These are phyloP conservation scores for Ustanciosporium gigantosporum DNA, from an alignment of 1,284 basidiomycete species.

Conservation along the genomic window DNA sequence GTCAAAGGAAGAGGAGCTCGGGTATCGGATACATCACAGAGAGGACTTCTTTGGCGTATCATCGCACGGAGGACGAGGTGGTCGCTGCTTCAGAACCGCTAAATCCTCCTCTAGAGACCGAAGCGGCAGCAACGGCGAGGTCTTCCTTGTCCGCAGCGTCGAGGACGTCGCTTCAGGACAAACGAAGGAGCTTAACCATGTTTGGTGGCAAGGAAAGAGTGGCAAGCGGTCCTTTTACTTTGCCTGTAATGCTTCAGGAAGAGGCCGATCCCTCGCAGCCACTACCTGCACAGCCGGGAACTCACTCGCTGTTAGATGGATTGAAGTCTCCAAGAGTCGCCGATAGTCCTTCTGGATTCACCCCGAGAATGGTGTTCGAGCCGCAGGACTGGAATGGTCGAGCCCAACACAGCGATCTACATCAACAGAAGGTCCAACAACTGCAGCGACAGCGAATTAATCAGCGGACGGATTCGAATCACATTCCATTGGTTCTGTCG, in stretches of 20 bases:
- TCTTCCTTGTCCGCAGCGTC: background rate
- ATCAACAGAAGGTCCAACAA: no score
- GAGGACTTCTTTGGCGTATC: background rate
- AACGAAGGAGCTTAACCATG: slow-evolving; percentile 23
- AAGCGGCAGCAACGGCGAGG: background rate
- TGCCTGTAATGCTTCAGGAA: no score
- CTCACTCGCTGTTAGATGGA: slow-evolving; percentile 26
- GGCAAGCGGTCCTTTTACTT: no score
- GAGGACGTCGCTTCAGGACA: background rate
- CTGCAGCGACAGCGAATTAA: no score
- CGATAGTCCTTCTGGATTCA: slow-evolving; percentile 40
- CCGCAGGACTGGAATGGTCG: slow-evolving; percentile 25
- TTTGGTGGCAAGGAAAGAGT: slow-evolving; percentile 33
- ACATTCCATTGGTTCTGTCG: slow-evolving; percentile 31
- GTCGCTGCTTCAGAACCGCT: no score
- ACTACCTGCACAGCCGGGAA: slow-evolving; percentile 2
- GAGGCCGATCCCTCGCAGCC: background rate
- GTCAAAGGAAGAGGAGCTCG: slow-evolving; percentile 32
- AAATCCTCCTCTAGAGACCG: background rate
- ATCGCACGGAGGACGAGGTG: background rate
- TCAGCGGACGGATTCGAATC: no score
- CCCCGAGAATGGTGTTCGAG: slow-evolving; percentile 36
- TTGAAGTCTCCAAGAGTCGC: slow-evolving; percentile 35
- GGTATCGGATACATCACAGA: slow-evolving; percentile 35
- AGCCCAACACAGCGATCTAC: no score